Evolutionary conservation across 768 basidiomycete genomes (phyloP), one percentile per base, ranked within the genome.

Genomic region (Naganishia onofrii): DNA sequence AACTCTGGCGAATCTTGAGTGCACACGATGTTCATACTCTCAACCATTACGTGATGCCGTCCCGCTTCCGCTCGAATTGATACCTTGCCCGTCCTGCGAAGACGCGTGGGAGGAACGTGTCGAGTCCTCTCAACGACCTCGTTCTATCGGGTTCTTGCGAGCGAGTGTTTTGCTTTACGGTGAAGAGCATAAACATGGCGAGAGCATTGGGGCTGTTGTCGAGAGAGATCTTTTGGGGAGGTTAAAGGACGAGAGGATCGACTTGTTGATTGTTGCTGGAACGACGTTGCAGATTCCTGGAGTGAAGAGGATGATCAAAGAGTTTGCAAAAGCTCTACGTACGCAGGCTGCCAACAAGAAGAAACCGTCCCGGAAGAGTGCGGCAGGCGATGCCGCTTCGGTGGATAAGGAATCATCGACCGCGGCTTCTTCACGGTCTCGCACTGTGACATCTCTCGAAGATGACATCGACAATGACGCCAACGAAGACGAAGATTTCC

Each of bases 101-200:
- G 83, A 86, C 26, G 83, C 88, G 78, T 88, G 91, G 74, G 82
- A 84, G 68, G 87, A 88, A 19, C 87, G 93, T 44, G 85, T 87
- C 70, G 83, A 90, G 34, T 81, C 89, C 10, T 90, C 90, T 17
- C 91, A 93, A 78, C 88, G 93, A 19, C 85, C 88, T 4, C 83
- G 92, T 55, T 89, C 90, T 2, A 85, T 93, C 31, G 93, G 93
- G 0, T 85, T 85, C 72, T 83, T 96, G 54, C 86, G 92, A 42
- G 90, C 93, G 0, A 90, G 89, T 66, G 92, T 96, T 2, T 91
- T 96, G 0, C 81, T 96, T 28, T 96, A 96, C 78, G 93, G 93
- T 73, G 93, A 95, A 79, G 83, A 84, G 56, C 93, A 95, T 81
- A 77, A 78, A 10, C 88, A 92, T 72, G 93, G 91, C 3, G 91